Conservation (phyloP, 768 basidiomycete species). For the Dacryopinax primogenitus region DNA sequence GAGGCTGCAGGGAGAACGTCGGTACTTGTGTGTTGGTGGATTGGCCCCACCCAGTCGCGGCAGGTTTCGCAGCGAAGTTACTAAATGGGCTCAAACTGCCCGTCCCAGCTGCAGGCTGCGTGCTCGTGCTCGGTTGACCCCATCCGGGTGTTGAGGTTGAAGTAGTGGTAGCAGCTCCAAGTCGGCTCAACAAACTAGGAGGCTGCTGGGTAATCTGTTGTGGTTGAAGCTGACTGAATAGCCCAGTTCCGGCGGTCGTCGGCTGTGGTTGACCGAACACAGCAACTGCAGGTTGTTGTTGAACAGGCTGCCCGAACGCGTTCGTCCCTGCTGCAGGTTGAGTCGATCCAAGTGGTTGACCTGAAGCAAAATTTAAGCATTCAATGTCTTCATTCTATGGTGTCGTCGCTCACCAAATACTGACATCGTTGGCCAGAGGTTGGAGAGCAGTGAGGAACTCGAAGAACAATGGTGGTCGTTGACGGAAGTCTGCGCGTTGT, state of each 20-base stretch:
- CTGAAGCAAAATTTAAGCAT: neutral
- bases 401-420: neutral
- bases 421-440: neutral
- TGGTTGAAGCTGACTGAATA: too few relatives aligned
- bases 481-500: neutral
- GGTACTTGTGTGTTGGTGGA: neutral
- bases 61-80: conserved; percentile 46
- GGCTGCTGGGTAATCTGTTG: neutral
- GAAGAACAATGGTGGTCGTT: neutral
- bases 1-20: neutral
- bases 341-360: neutral
- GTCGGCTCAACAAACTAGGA: neutral
- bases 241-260: too few relatives aligned
- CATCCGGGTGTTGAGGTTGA: conserved; percentile 25
- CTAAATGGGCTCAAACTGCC: conserved; percentile 18
- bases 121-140: conserved; percentile 24
- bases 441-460: too few relatives aligned
- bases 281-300: neutral
- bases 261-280: neutral
- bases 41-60: conserved; percentile 27
- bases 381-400: neutral
- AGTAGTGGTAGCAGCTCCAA: neutral
- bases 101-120: conserved; percentile 36
- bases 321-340: conserved; percentile 26
- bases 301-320: conserved; percentile 39